Base-by-base conservation (phyloP, 176 grass and related monocot species). In the Stipa capillata region DNA sequence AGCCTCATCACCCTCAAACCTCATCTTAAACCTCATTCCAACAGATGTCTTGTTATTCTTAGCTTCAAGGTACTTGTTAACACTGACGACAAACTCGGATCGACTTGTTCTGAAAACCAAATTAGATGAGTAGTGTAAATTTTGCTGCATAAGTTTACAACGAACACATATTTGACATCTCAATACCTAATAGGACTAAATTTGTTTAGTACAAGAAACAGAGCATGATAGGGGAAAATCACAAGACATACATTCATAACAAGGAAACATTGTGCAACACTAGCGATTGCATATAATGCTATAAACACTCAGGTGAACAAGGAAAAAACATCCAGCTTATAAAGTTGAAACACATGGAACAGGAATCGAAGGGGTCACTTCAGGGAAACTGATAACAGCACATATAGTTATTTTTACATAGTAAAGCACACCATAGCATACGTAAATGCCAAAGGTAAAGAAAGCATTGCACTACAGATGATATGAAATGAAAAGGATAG, bases 21-120 rank as follows among this genome's bases (percentile, higher is more conserved):
- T 88, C 93, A 97, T 97, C 72, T 87, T 90, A 78, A 93, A 97
- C 43, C 93, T 92, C 93, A 90, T 89, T 28, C 90, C 93, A 70
- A 93, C 79, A 74, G 79, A 82, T 21, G 90, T 86, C 72, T 97
- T 97, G 31, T 74, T 71, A 44, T 88, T 93, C 83, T 89, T 97
- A 63, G 87, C 75, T 86, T 97, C 90, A 31, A 90, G 79, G 66
- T 97, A 97, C 83, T 93, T 97, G 76, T 90, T 93, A 27, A 88
- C 76, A 63, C 80, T 83, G 18, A 93, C 73, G 6, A 97, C 87
- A 72, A 90, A 97, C 60, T 97, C 93, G 7, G 93, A 97, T 71
- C 74, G 88, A 57, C 87, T 88, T 35, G 90, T 93, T 79, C 93
- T 97, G 89, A 50, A 85, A 56, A n/a, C 7, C 54, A 84, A 78